phyloP scores from a whole-genome alignment of 1,284 basidiomycete genomes.

The Puccinia novopanici region DNA sequence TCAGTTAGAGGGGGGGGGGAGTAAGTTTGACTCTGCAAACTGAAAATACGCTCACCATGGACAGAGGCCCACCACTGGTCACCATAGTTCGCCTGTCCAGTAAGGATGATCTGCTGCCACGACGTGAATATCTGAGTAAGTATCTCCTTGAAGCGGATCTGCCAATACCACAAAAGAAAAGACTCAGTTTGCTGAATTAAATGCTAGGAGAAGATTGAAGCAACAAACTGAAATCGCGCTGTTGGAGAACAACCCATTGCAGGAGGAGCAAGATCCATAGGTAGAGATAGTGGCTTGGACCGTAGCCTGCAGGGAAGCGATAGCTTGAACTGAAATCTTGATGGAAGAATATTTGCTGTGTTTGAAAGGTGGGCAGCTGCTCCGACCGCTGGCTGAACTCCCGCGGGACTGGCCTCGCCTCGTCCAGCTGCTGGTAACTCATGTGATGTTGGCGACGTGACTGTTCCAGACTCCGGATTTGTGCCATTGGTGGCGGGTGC shows the following conservation, averaged over 20 bases:
- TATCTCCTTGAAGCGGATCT: neutral
- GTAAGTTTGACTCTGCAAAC: too few relatives aligned
- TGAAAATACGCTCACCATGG: neutral
- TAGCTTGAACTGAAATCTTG: neutral
- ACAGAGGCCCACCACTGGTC: neutral
- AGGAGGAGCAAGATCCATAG: neutral
- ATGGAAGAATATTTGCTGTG: too few relatives aligned
- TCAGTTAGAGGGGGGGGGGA: too few relatives aligned
- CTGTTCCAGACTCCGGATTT: too few relatives aligned
- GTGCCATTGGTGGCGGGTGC: too few relatives aligned
- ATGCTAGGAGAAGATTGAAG: neutral
- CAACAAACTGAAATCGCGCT: neutral
- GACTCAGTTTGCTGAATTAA: neutral
- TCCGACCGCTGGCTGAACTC: too few relatives aligned
- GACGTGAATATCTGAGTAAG: slow-evolving; percentile 1
- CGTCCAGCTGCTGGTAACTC: too few relatives aligned
- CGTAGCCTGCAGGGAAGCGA: neutral
- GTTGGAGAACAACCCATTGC: neutral
- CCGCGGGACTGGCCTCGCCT: too few relatives aligned
- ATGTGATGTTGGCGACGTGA: too few relatives aligned
- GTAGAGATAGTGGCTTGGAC: neutral
- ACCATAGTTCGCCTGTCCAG: neutral
- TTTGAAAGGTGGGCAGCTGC: neutral
- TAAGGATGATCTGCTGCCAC: neutral
- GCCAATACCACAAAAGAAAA: neutral